phyloP scores from a whole-genome alignment of 768 basidiomycete genomes.

The Leccinum fibrillosum region DNA sequence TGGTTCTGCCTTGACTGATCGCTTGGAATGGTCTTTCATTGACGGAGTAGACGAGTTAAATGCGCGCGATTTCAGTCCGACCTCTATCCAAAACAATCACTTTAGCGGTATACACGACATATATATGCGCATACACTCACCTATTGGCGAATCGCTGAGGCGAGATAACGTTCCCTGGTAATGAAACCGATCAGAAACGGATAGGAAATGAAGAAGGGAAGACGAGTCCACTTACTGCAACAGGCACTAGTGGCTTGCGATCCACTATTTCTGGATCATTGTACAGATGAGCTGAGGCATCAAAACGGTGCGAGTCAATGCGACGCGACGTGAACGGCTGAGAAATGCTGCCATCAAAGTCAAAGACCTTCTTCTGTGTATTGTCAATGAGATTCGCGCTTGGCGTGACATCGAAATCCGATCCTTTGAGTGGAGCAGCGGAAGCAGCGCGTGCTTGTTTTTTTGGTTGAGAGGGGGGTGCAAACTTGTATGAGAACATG shows the following conservation, averaged over 20 bases:
- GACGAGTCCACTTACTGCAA: conserved; percentile 7
- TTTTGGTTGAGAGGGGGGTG: conserved; percentile 10
- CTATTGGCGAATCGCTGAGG: conserved; percentile 11
- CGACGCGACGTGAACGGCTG: conserved; percentile 12
- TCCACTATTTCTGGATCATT: conserved; percentile 3
- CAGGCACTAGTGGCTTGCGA: background rate
- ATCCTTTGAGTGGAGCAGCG: conserved; percentile 6
- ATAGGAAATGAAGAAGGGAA: background rate
- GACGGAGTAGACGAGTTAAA: conserved; percentile 1
- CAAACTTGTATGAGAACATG: conserved; percentile 21
- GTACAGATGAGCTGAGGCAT: conserved; percentile 6
- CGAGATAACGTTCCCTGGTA: conserved; percentile 10
- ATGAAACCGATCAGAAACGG: background rate
- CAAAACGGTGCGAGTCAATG: conserved; percentile 9
- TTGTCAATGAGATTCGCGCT: conserved; percentile 11
- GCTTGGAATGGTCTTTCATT: conserved; percentile 8
- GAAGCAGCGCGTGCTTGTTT: conserved; percentile 4
- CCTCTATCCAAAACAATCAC: conserved; percentile 10
- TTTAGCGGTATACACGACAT: background rate
- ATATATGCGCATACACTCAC: conserved; percentile 23
- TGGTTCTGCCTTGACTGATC: conserved; percentile 5
- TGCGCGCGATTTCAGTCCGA: background rate
- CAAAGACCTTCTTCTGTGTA: background rate
- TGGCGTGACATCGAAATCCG: conserved; percentile 1
- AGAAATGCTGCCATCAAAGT: conserved; percentile 6